phyloP scores from a whole-genome alignment of 352 stramenopile genomes.

The Globisporangium lucens region DNA sequence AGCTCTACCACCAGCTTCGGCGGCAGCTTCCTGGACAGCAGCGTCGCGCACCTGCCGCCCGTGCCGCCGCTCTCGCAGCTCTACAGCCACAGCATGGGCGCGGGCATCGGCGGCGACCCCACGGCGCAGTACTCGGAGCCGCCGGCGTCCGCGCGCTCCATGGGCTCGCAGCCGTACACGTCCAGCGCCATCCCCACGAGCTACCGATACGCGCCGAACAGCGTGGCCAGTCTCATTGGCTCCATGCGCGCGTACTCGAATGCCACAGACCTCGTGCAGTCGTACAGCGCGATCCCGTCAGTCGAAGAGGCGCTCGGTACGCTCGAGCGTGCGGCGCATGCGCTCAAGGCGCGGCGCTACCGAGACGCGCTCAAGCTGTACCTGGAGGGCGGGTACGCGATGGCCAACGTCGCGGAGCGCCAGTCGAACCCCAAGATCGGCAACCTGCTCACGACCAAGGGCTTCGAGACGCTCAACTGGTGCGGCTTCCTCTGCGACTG shows the following conservation, averaged over 20 bases:
- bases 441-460: slow-evolving; percentile 84
- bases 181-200: slow-evolving; percentile 74
- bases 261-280: slow-evolving; percentile 67
- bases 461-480: slow-evolving; percentile 87
- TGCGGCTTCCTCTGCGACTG: slow-evolving; percentile 75
- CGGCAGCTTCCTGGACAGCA: background rate
- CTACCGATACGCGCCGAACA: slow-evolving; percentile 49
- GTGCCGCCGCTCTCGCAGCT: slow-evolving; percentile 13
- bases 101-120: slow-evolving; percentile 5
- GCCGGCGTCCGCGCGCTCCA: slow-evolving; percentile 65
- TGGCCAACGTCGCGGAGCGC: slow-evolving; percentile 77
- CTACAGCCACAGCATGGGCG: slow-evolving; percentile 12
- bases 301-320: slow-evolving; percentile 77
- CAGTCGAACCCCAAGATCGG: slow-evolving; percentile 81
- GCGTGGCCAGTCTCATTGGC: slow-evolving; percentile 71
- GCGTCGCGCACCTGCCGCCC: background rate
- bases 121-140: slow-evolving; percentile 30
- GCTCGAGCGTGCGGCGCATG: slow-evolving; percentile 63
- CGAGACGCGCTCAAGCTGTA: slow-evolving; percentile 81
- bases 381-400: slow-evolving; percentile 79
- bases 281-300: slow-evolving; percentile 68
- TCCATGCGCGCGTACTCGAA: slow-evolving; percentile 79
- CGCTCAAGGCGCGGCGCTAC: slow-evolving; percentile 61
- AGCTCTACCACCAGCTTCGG: slow-evolving; percentile 1
- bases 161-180: slow-evolving; percentile 71